phyloP scores from a whole-genome alignment of 495 filamentous ascomycete genomes.

The Elasticomyces elasticus region DNA sequence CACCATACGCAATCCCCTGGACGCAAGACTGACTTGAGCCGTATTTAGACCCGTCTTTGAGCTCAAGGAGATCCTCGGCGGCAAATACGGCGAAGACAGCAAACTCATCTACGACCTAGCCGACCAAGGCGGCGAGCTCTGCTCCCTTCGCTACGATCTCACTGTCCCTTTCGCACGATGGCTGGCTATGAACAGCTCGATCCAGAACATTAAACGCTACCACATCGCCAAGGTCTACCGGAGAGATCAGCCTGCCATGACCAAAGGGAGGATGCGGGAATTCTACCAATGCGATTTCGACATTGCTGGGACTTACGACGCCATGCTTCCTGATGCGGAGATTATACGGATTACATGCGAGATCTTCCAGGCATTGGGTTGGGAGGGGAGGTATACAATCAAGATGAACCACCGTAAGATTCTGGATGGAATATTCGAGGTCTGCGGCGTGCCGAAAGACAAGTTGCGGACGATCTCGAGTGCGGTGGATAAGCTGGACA shows the following conservation, averaged over 20 bases:
- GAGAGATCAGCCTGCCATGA: slow-evolving; percentile 71
- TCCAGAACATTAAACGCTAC: slow-evolving; percentile 74
- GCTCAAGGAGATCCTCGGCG: slow-evolving; percentile 65
- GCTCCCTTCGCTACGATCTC: slow-evolving; percentile 79
- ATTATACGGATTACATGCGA: slow-evolving; percentile 74
- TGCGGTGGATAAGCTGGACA: slow-evolving; percentile 94
- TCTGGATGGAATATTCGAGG: slow-evolving; percentile 81
- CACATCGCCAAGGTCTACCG: slow-evolving; percentile 86
- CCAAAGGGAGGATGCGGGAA: slow-evolving; percentile 85
- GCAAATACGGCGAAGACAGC: slow-evolving; percentile 87
- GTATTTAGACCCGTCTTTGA: slow-evolving; percentile 47
- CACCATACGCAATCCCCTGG: background rate
- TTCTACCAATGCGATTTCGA: slow-evolving; percentile 99
- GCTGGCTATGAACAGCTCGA: slow-evolving; percentile 70
- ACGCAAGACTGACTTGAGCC: background rate
- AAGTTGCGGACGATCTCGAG: slow-evolving; percentile 80
- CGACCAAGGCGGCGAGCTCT: slow-evolving; percentile 78
- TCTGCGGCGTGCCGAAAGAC: slow-evolving; percentile 77
- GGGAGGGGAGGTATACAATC: slow-evolving; percentile 64
- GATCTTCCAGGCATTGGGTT: slow-evolving; percentile 74
- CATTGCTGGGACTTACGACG: slow-evolving; percentile 78
- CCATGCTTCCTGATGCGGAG: slow-evolving; percentile 97
- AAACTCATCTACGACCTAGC: slow-evolving; percentile 84
- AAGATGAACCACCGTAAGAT: slow-evolving; percentile 96
- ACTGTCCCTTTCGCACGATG: slow-evolving; percentile 85